Conservation (phyloP, 2,329 filamentous ascomycete genomes). For the Trichoderma afroharzianum region DNA sequence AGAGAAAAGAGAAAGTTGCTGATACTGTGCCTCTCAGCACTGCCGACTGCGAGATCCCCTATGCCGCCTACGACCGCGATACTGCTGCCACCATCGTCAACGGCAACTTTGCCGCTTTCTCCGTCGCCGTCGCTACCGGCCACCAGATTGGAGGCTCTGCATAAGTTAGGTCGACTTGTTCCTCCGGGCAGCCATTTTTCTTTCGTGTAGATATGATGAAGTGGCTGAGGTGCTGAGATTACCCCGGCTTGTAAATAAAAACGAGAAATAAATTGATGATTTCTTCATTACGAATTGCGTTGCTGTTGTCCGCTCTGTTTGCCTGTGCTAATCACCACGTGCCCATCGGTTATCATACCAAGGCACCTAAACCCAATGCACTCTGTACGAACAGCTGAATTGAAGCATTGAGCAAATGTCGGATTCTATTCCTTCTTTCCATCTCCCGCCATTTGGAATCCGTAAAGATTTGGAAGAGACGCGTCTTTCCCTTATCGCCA, state of each 20-base stretch:
- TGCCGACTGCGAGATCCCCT: not conserved
- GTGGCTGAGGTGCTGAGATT: not conserved
- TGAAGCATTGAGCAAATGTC: not conserved
- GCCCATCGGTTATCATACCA: not conserved
- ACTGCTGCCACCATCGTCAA: not conserved
- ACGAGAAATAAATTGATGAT: not conserved
- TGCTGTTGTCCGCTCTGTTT: not conserved
- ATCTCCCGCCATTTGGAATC: not conserved
- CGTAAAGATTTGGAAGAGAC: not conserved
- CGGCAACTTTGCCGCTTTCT: not conserved
- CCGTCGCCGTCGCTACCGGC: not conserved
- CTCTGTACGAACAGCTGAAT: not conserved
- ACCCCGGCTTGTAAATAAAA: not conserved
- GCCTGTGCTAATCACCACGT: not conserved
- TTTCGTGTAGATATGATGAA: not conserved
- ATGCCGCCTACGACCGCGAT: not conserved
- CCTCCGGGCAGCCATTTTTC: not conserved
- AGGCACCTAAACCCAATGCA: not conserved
- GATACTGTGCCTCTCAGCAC: not conserved
- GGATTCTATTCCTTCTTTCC: not conserved
- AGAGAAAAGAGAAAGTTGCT: not conserved
- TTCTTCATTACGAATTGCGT: not conserved
- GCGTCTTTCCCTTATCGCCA: not conserved
- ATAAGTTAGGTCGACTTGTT: not conserved
- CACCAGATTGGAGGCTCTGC: not conserved